A percentile compares a stretch with the other conserved stretches of the same genome.
phyloP scores from a whole-genome alignment of 208 protist species.

The Leishmania turanica region DNA sequence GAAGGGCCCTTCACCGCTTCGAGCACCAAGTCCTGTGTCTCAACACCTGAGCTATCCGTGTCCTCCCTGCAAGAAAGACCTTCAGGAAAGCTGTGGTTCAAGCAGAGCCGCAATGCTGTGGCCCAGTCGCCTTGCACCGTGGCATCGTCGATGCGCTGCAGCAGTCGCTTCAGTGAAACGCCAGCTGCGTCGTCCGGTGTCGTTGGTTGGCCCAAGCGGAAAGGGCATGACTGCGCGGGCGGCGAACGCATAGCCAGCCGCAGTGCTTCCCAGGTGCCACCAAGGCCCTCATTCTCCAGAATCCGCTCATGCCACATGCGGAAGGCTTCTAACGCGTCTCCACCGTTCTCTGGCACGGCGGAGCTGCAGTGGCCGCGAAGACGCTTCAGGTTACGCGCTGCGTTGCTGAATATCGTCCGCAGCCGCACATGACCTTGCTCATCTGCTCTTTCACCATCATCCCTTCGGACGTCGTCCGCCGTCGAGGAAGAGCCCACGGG shows the following conservation, averaged over 20 bases:
- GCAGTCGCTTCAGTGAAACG: background rate
- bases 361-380: background rate
- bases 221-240: background rate
- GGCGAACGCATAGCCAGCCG: background rate
- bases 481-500: background rate
- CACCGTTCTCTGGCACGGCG: background rate
- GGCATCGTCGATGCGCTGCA: slow-evolving; percentile 36
- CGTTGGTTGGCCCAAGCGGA: background rate
- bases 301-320: background rate
- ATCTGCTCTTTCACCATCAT: background rate
- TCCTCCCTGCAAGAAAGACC: background rate
- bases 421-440: background rate
- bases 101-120: slow-evolving; percentile 37
- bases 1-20: background rate
- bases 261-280: background rate
- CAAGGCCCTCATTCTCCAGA: slow-evolving; percentile 5
- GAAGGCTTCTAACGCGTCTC: background rate
- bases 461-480: background rate
- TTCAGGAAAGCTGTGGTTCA: background rate
- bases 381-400: background rate
- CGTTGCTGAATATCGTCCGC: background rate
- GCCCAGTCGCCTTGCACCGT: slow-evolving; percentile 62
- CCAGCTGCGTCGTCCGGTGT: background rate
- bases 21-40: background rate
- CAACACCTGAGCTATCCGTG: background rate